These are phyloP conservation scores for Yamadazyma sp. DNA, from an alignment of 1,139 yeast species.

Conservation along the genomic window DNA sequence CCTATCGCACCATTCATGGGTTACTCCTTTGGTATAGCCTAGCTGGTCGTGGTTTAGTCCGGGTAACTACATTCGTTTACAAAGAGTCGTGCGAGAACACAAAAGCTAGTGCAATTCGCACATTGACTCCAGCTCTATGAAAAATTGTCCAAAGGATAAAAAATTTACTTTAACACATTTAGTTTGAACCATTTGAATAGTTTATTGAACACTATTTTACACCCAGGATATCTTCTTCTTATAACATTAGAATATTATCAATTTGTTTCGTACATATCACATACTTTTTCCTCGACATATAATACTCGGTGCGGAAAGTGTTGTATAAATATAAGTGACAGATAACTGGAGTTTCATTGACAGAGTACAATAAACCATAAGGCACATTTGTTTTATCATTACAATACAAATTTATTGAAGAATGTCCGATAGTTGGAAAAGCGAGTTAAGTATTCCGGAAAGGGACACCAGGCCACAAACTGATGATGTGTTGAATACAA, in stretches of 20 bases:
- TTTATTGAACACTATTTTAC: background rate
- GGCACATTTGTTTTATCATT: background rate
- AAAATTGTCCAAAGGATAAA: constrained; percentile 2
- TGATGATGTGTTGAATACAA: constrained; percentile 90
- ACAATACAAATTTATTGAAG: background rate
- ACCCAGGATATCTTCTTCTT: background rate
- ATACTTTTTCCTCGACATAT: background rate
- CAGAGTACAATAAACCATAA: too few species aligned
- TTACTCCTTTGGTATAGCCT: too few species aligned
- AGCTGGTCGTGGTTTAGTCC: background rate
- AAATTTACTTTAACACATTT: background rate
- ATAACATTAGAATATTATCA: too few species aligned
- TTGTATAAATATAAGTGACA: background rate
- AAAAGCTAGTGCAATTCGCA: background rate
- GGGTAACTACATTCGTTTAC: constrained; percentile 1
- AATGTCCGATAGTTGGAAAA: constrained; percentile 56
- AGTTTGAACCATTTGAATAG: background rate
- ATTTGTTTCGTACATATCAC: background rate
- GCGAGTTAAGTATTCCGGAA: constrained; percentile 68
- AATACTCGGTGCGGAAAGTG: too few species aligned
- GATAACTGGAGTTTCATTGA: background rate
- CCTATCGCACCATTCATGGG: too few species aligned
- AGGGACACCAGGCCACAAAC: constrained; percentile 94
- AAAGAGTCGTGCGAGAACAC: too few species aligned
- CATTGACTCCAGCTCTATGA: background rate